Base-by-base conservation (phyloP, 2,329 filamentous ascomycete genomes). In the Diaporthe helianthi region DNA sequence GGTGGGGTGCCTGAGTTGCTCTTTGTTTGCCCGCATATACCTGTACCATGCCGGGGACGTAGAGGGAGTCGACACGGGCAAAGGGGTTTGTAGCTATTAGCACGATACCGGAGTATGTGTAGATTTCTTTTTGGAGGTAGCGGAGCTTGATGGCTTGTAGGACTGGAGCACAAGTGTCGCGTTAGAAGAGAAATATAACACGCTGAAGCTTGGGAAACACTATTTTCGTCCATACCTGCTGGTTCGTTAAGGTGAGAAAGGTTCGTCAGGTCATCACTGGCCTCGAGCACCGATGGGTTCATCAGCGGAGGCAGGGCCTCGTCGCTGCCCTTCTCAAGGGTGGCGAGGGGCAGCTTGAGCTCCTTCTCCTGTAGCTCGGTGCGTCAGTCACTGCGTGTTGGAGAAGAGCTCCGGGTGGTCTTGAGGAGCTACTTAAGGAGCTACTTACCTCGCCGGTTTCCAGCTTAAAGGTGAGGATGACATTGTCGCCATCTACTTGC, bases 11-110 rank as follows among this genome's bases (percentile, higher is more conserved):
- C 82, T 98, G 96, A 70, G 96, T 97, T 70, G 94, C 94, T 81
- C 96, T 89, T 81, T 98, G 94, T 82, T 95, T 98, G 78, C 96
- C 96, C 68, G 96, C 94, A 82, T 99, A 99, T 47, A 98, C 94
- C 81, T 99, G 96, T n/a, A 99, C 94, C 95, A 99, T 99, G 74
- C 96, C 96, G 22, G 95, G 94, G 13, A 99, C 96, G 81, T 99
- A 99, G 77, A 99, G 89, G 51, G 96, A 99, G 80, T 99, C 96
- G 74, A 99, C 94, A 73, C 96, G 89, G 66, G 97, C 96, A 78
- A 99, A 99, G 26, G 96, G 96, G 83, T 99, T 99, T 73, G 96
- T 97, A 72, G 96, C 96, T 83, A 99, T 99, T 75, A 99, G 87
- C 73, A 99, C 96, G 78, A 99, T 98, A 79, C 96, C 96, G 79